phyloP scores from a whole-genome alignment of 139 green algal genomes.

The Picochlorum sp. region DNA sequence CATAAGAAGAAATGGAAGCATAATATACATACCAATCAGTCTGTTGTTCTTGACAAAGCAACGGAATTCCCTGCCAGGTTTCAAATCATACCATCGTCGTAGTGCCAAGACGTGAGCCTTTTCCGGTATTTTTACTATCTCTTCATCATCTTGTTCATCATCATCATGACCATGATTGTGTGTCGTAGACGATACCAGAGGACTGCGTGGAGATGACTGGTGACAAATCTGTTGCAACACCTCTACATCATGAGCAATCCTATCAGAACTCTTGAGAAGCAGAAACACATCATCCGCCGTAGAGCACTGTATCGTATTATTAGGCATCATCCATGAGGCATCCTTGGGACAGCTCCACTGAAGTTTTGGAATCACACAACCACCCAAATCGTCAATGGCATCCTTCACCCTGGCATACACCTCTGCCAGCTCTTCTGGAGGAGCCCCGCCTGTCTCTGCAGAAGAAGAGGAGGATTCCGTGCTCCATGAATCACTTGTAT shows the following conservation, averaged over 20 bases:
- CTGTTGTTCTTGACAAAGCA: constrained; percentile 70
- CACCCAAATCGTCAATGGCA: constrained; percentile 59
- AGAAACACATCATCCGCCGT: constrained; percentile 74
- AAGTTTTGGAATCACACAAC: constrained; percentile 76
- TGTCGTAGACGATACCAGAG: no score
- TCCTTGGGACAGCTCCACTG: constrained; percentile 89
- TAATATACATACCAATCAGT: constrained; percentile 18
- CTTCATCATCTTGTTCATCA: neutral
- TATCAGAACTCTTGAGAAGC: constrained; percentile 84
- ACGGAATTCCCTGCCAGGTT: constrained; percentile 80
- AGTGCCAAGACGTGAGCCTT: constrained; percentile 52
- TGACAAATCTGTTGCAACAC: neutral
- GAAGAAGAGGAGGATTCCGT: neutral
- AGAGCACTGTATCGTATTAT: constrained; percentile 43
- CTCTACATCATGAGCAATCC: constrained; percentile 70
- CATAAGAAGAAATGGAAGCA: neutral
- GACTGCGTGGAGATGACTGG: neutral
- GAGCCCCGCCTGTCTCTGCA: neutral
- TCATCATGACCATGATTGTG: neutral
- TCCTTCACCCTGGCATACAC: constrained; percentile 30
- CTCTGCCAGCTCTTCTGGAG: constrained; percentile 16
- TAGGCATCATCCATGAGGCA: constrained; percentile 67
- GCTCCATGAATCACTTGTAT: no score
- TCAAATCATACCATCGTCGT: constrained; percentile 64
- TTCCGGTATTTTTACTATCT: neutral